A percentile compares a stretch with the other conserved stretches of the same genome.
phyloP scores from a whole-genome alignment of 2,329 filamentous ascomycete genomes.

The Escovopsis sp. region DNA sequence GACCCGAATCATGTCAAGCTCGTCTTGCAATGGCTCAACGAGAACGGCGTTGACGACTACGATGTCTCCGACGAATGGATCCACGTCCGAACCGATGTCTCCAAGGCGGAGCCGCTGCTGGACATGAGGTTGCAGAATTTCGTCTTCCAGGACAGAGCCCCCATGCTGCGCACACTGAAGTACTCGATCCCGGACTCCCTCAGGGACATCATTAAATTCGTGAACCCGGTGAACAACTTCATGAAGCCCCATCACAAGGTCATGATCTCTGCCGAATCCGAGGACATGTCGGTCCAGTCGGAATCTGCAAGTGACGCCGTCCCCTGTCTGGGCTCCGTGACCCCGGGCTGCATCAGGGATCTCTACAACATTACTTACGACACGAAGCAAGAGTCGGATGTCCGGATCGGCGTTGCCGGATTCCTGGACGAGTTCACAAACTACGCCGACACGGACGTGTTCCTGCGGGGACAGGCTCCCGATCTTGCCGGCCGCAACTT shows the following conservation, averaged over 20 bases:
- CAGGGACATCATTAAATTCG: slow-evolving; percentile 25
- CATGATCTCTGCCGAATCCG: not conserved
- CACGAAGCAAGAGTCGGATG: slow-evolving; percentile 16
- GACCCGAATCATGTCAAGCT: slow-evolving; percentile 17
- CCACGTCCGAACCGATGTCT: slow-evolving; percentile 26
- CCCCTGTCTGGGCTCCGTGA: slow-evolving; percentile 11
- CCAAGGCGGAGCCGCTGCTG: slow-evolving; percentile 25
- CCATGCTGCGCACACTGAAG: slow-evolving; percentile 28
- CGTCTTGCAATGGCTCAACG: slow-evolving; percentile 28
- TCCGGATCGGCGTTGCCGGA: slow-evolving; percentile 31
- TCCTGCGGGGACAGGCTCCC: slow-evolving; percentile 22
- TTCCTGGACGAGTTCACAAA: slow-evolving; percentile 35
- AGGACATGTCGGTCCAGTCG: not conserved
- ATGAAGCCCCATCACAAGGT: slow-evolving; percentile 25
- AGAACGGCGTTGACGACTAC: slow-evolving; percentile 20
- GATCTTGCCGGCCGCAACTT: slow-evolving; percentile 26
- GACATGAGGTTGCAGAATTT: slow-evolving; percentile 27
- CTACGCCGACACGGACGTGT: slow-evolving; percentile 25
- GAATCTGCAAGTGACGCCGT: not conserved
- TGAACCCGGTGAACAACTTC: slow-evolving; percentile 35
- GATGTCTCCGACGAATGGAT: slow-evolving; percentile 26
- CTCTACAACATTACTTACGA: slow-evolving; percentile 32
- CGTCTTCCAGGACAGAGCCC: slow-evolving; percentile 20
- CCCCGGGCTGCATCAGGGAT: slow-evolving; percentile 26
- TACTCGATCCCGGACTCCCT: slow-evolving; percentile 30